These are phyloP conservation scores for Chimonanthus salicifolius DNA, from an alignment of 164 flowering plant species.

Conservation along the genomic window DNA sequence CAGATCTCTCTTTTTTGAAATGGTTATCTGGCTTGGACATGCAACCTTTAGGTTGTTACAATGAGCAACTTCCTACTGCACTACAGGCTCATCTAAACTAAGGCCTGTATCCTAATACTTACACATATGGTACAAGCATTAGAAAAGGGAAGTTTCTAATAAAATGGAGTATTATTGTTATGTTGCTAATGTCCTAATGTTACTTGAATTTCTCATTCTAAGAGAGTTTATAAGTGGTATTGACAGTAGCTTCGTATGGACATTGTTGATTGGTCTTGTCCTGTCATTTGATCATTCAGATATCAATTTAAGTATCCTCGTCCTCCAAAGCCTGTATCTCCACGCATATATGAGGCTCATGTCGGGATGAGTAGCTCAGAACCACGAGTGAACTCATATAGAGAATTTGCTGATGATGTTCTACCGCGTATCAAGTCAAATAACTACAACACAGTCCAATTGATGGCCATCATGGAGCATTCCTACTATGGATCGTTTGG, in stretches of 20 bases:
- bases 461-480: constrained; percentile 99
- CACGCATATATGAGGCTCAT: constrained; percentile 94
- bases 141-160: too few species aligned
- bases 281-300: constrained; percentile 39
- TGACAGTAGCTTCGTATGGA: not conserved
- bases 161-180: not conserved
- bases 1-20: too few species aligned
- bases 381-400: constrained; percentile 72
- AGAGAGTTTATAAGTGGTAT: not conserved
- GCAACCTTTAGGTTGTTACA: too few species aligned
- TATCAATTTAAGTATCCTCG: constrained; percentile 71
- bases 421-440: constrained; percentile 79
- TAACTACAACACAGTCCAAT: constrained; percentile 85
- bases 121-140: not conserved
- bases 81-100: not conserved
- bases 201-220: not conserved
- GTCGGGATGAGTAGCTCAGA: constrained; percentile 97
- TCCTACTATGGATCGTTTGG: constrained; percentile 97
- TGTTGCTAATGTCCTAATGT: not conserved
- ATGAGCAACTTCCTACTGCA: too few species aligned
- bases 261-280: constrained; percentile 1
- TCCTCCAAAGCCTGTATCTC: constrained; percentile 77
- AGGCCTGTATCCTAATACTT: not conserved
- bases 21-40: too few species aligned
- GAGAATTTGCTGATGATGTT: constrained; percentile 86